Base-by-base conservation (phyloP, 495 filamentous ascomycete genomes). In the Penicillium goetzii region DNA sequence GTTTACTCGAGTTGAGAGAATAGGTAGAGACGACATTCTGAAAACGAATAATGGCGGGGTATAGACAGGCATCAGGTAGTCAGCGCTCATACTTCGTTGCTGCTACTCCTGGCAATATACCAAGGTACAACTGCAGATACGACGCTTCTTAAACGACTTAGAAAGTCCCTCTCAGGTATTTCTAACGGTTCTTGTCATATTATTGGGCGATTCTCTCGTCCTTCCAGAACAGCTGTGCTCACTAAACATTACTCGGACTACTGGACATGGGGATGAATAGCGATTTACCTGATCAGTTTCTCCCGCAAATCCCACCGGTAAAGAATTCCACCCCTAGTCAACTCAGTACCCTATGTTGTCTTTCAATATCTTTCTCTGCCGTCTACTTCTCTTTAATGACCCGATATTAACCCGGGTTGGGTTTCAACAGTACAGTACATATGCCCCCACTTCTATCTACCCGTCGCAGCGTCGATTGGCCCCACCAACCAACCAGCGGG, bases 331-430 rank as follows among this genome's bases (percentile, higher is more conserved):
- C 6, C 21, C 26, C 4, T 25, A 47, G 4, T 10, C n/a, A n/a
- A n/a, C n/a, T n/a, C n/a, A n/a, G n/a, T 45, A 51, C 15, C 47
- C 25, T 21, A 4, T n/a, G 14, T 49, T 2, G 7, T 5, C 30
- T 43, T 51, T 30, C 47, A n/a, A 8, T 7, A 30, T n/a, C 5
- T 25, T 36, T 33, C 23, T 32, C 8, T 55, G 15, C 9, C 3
- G 1, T 12, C 19, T 9, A 0, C 17, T 53, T 3, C 23, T 26
- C 25, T 15, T 36, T 21, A 33, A 21, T 55, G 52, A 36, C 43
- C 52, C 32, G 52, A 55, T 21, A 55, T 55, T 33, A 53, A 33
- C 12, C 50, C 52, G 52, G 32, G 52, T 23, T 21, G 10, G 43
- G 21, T 47, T 47, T 23, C 43, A 47, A 47, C 19, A 47, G 9